Evolutionary conservation across 2,329 filamentous ascomycete genomes (phyloP), one percentile per base, ranked within the genome.

Genomic region (Epichloe sylvatica): DNA sequence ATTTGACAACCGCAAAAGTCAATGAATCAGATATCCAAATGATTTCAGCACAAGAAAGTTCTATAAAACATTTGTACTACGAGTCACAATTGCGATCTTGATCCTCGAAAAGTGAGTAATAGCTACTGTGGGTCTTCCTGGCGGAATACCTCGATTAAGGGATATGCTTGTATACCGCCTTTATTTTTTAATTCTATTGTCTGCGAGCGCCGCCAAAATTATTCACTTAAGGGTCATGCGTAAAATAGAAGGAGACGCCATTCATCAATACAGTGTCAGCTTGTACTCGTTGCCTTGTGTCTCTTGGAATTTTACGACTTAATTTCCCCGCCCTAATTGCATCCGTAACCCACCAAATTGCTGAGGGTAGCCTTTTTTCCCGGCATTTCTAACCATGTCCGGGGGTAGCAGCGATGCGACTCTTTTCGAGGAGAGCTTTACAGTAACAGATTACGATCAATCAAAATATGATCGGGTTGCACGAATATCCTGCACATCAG

Each of bases 381-480:
- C 21, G 23, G 15, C 13, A 40, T 36, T 41, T 40, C 52, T 3
- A 45, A 47, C 17, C 19, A 55, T 56, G 60, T 53, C 49, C 75
- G 50, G 53, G 17, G 39, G 34, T 57, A 81, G 87, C 68, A 83
- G 85, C 58, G 91, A 97, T 71, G 83, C 90, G 51, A 84, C 92
- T 62, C 86, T 97, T 67, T 94, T 94, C 71, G 89, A 96, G 70
- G 89, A 94, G 64, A 83, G 80, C 61, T 96, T 97, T 77, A 85
- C 78, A 53, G 76, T 97, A 60, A 91, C 81, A 57, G 70, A 78
- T 49, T 73, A 88, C 65, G 86, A 95, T 71, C 77, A 82, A 62
- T 78, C 83, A 62, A 95, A 96, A 71, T 98, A 98, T 70, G 92
- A 97, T 71, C 87, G 91, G 56, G 91, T 96, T 25, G 85, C 87